Base-by-base conservation (phyloP, 805 yeast species). In the Kluyveromyces nonfermentans region DNA sequence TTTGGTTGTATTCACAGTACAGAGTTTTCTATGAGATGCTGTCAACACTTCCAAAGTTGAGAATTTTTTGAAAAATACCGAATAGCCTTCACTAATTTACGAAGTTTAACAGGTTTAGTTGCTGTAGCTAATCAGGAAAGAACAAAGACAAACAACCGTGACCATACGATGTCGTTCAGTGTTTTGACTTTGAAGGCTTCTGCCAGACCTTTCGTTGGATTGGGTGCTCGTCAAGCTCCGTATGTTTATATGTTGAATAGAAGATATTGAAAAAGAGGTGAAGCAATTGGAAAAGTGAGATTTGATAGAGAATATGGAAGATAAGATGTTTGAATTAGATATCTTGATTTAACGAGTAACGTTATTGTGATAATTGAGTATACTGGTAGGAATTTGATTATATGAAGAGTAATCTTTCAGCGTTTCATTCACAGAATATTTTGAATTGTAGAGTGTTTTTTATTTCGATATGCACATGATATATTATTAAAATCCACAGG, bases 91-190 rank as follows among this genome's bases (percentile, higher is more conserved):
- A 18, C 14, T n/a, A 30, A 17, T 35, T n/a, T 25, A 25, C 30
- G 7, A 25, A 6, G 30, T 25, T 25, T 14, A 25, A 37, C 30
- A 42, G 33, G 25, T 42, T 42, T 35, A 31, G 10, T 9, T 10
- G n/a, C 4, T 22, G 21, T 18, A 17, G 10, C 40, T 16, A 25
- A 4, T 19, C 12, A 6, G 7, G 30, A 25, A 10, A 8, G 10
- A 4, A 5, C 35, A 33, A 33, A 33, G 32, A 17, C 35, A 17
- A 18, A 20, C 25, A 14, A 28, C 12, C 25, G 18, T 25, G 31
- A 39, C 20, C 30, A 41, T 17, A 36, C 20, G 7, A 55, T 60
- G 62, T 56, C 62, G 57, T 49, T 60, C 42, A 59, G 64, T 50
- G 52, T 55, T 33, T 45, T 56, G 47, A 46, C 61, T 36, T 48